A percentile compares a stretch with the other conserved stretches of the same genome.
These are phyloP conservation scores for Bidens hawaiensis DNA, from an alignment of 140 eudicot species.

Conservation along the genomic window DNA sequence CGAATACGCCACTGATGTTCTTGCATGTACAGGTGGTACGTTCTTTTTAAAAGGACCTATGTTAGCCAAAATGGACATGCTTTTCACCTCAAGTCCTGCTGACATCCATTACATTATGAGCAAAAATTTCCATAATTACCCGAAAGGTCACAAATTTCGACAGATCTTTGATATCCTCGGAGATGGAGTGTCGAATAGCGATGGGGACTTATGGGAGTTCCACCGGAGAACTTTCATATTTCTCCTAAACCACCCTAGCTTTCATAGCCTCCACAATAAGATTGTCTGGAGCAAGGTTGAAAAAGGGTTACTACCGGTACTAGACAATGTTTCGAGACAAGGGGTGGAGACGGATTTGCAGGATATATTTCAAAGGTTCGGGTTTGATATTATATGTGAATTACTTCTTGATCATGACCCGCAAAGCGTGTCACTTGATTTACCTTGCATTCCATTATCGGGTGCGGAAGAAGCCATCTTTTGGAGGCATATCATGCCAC, in stretches of 20 bases:
- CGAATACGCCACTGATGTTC: conserved; percentile 15
- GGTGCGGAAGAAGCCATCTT: conserved; percentile 29
- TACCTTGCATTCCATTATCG: conserved; percentile 21
- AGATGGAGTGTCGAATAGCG: conserved; percentile 33
- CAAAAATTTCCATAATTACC: no score
- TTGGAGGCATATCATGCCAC: conserved; percentile 31
- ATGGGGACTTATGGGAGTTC: conserved; percentile 30
- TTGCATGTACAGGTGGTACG: conserved; percentile 8
- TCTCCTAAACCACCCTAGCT: conserved; percentile 5
- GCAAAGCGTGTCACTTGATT: conserved; percentile 15
- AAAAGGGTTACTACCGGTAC: no score
- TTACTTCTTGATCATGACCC: conserved; percentile 31
- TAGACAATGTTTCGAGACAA: no score
- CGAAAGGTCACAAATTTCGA: conserved; percentile 30
- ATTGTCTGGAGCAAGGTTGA: no score
- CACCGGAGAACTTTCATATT: conserved; percentile 28
- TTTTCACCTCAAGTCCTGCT: conserved; percentile 31
- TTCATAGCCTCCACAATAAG: conserved; percentile 8
- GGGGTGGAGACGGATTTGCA: conserved; percentile 37
- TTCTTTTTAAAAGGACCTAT: conserved; percentile 23
- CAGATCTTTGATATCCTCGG: conserved; percentile 34
- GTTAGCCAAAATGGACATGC: conserved; percentile 19
- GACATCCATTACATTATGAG: no score
- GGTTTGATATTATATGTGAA: conserved; percentile 33
- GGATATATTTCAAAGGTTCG: conserved; percentile 39